phyloP scores from a whole-genome alignment of 176 grass and related monocot genomes.

The Aegilops sharonensis region DNA sequence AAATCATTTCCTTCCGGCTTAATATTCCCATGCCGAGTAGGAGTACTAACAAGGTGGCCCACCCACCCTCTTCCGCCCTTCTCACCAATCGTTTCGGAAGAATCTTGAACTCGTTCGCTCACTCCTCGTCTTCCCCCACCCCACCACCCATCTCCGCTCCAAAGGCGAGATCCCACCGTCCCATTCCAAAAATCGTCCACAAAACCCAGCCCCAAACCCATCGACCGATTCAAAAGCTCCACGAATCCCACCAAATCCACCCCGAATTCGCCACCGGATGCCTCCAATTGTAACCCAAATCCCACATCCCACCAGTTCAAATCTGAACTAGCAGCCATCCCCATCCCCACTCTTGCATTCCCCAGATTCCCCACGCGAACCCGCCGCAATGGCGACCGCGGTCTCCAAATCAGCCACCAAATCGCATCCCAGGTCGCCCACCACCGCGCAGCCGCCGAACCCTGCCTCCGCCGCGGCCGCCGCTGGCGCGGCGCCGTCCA shows the following conservation, averaged over 20 bases:
- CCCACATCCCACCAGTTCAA: slow-evolving; percentile 26
- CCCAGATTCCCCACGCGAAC: slow-evolving; percentile 20
- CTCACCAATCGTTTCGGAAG: slow-evolving; percentile 30
- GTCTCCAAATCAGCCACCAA: slow-evolving; percentile 49
- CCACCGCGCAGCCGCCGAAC: slow-evolving; percentile 34
- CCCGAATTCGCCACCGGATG: slow-evolving; percentile 22
- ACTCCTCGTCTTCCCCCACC: slow-evolving; percentile 5
- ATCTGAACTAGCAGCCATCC: slow-evolving; percentile 40
- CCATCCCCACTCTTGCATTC: not conserved
- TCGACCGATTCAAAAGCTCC: slow-evolving; percentile 4
- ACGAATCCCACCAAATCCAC: slow-evolving; percentile 33
- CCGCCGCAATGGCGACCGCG: slow-evolving; percentile 45
- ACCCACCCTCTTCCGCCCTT: not conserved
- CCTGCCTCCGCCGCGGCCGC: not conserved
- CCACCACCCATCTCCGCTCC: not conserved
- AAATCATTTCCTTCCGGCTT: not conserved
- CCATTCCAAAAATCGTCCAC: slow-evolving; percentile 36
- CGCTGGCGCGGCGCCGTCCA: slow-evolving; percentile 26
- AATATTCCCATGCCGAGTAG: not conserved
- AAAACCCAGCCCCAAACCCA: slow-evolving; percentile 10
- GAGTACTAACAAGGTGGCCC: not conserved
- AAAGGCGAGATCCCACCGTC: slow-evolving; percentile 42
- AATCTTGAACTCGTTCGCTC: slow-evolving; percentile 34
- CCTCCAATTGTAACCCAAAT: slow-evolving; percentile 1
- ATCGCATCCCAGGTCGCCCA: slow-evolving; percentile 38